Base-by-base conservation (phyloP, 2,329 filamentous ascomycete genomes). In the Ophiostoma tasmaniense region DNA sequence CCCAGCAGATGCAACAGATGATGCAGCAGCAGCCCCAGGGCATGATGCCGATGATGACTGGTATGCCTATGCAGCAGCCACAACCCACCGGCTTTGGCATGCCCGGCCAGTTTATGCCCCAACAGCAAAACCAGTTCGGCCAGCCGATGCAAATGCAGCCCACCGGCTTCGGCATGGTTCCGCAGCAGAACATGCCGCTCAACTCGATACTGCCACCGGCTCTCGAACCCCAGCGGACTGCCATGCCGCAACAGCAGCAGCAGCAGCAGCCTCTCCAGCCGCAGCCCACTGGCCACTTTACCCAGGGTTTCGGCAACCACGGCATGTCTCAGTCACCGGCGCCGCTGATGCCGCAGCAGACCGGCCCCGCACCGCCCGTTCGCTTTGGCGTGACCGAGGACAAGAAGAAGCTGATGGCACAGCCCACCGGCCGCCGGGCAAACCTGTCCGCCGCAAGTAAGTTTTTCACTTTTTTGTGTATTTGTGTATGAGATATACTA, bases 381-480 rank as follows among this genome's bases (percentile, higher is more conserved):
- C 87, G 92, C 70, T 99, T 99, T 77, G 95, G 95, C 52, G 89
- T 96, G 45, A 84, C 86, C 69, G 81, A 83, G 35, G 87, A 88
- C 66, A 81, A 87, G 37, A 92, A 93, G 79, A 95, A 91, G 78
- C 80, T 98, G 74, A 84, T 86, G 71, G 88, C 93, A 37, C 95
- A 98, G 81, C 85, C 92, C 35, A 99, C 95, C 7, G 95, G 95
- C 72, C 84, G 90, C 75, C 88, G 91, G 81, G 95, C 95, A 69
- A 97, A 98, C 78, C 84, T 99, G 73, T 85, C 91, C 67, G 91
- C 96, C 87, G 95, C 95, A 76, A 99, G 94, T 98, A 89, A 90
- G 94, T 93, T 70, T 2, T 5, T 2, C 64, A 11, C 6, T 64
- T 71, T 67, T 22, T 6, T 66, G 71, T 52, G 33, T 6, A 8